phyloP scores from a whole-genome alignment of 768 basidiomycete species.

The Boletus sp. region DNA sequence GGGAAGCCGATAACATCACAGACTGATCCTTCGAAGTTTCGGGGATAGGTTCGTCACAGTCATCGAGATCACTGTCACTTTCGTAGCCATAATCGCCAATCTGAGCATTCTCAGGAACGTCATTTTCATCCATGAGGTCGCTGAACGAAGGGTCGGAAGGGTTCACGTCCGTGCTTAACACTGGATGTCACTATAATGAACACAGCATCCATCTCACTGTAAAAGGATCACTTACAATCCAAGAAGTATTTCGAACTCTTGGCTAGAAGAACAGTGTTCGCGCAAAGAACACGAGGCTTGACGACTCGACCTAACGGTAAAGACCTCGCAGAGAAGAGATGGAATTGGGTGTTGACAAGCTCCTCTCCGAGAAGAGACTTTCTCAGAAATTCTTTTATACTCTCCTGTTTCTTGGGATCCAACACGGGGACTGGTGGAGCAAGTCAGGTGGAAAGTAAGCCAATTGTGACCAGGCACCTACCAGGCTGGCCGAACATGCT shows the following conservation, averaged over 20 bases:
- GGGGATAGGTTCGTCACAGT: conserved; percentile 9
- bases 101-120: conserved; percentile 3
- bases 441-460: background rate
- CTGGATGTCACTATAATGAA: background rate
- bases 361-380: too few relatives aligned
- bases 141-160: conserved; percentile 9
- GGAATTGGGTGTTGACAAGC: too few relatives aligned
- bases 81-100: conserved; percentile 8
- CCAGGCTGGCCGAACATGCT: conserved; percentile 26
- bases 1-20: background rate
- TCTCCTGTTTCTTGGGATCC: too few relatives aligned
- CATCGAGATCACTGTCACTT: conserved; percentile 6
- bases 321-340: too few relatives aligned
- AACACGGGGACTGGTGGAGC: background rate
- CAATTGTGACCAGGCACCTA: conserved; percentile 2
- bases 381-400: too few relatives aligned
- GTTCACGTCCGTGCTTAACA: conserved; percentile 8
- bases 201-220: too few relatives aligned
- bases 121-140: conserved; percentile 12
- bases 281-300: too few relatives aligned
- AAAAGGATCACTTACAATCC: too few relatives aligned
- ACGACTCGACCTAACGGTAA: too few relatives aligned
- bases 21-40: background rate
- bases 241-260: too few relatives aligned
- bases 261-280: too few relatives aligned